Percentiles rank a stretch among this genome's conserved stretches.
Conservation (phyloP, 2,329 filamentous ascomycete genomes). For the Trichoderma sp. region DNA sequence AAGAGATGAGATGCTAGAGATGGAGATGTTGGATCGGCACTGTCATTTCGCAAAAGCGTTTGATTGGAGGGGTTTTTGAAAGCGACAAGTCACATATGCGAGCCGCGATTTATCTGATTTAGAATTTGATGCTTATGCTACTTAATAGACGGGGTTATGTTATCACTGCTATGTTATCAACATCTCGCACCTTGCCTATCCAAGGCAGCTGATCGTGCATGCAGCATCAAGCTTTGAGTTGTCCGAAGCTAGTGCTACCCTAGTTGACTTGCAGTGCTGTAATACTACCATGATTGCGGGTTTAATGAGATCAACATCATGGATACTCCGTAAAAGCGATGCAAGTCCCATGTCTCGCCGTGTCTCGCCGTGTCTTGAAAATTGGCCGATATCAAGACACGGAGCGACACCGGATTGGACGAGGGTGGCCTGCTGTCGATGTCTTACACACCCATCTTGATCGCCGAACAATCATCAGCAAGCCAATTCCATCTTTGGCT, state of each 20-base stretch:
- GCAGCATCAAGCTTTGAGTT: not conserved
- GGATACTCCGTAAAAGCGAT: not conserved
- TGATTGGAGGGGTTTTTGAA: not conserved
- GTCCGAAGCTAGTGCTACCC: not conserved
- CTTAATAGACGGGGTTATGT: not conserved
- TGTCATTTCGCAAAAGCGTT: not conserved
- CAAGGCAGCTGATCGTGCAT: not conserved
- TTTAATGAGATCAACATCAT: not conserved
- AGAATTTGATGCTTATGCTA: not conserved
- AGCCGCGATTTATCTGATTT: not conserved
- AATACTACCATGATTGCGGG: not conserved
- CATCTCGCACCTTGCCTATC: not conserved
- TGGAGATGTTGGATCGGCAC: not conserved
- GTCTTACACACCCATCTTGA: not conserved
- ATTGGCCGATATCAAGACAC: constrained; percentile 6
- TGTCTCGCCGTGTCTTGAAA: not conserved
- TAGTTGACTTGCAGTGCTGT: not conserved
- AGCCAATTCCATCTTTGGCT: not conserved
- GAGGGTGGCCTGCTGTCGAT: not conserved
- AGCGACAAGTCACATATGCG: not conserved
- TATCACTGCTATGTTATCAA: not conserved
- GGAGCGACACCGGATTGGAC: not conserved
- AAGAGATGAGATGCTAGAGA: not conserved
- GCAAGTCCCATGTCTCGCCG: not conserved
- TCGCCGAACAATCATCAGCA: not conserved